Evolutionary conservation across 2,329 filamentous ascomycete genomes (phyloP).

Genomic region (Metarhizium humberi): DNA sequence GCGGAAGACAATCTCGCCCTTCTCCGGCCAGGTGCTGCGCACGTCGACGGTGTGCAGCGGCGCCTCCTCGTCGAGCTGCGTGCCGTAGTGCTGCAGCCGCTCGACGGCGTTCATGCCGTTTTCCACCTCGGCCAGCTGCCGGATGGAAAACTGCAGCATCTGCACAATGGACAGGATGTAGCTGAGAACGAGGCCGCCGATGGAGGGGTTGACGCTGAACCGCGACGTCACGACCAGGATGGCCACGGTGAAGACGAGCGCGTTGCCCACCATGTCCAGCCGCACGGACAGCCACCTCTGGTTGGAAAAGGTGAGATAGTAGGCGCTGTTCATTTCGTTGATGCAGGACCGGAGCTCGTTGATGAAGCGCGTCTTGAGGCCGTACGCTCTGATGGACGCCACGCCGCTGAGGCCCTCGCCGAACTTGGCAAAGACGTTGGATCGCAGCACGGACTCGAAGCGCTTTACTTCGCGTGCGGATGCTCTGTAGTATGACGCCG

Average conservation of each 20-base stretch:
- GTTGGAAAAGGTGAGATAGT: constrained; percentile 91
- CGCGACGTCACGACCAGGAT: constrained; percentile 88
- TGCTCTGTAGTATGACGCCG: constrained; percentile 78
- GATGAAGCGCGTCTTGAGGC: constrained; percentile 67
- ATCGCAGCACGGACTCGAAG: constrained; percentile 82
- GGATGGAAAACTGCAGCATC: constrained; percentile 91
- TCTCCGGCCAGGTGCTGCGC: constrained; percentile 70
- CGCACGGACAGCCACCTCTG: constrained; percentile 87
- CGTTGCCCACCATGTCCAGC: constrained; percentile 73
- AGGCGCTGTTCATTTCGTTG: constrained; percentile 88
- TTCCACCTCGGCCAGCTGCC: constrained; percentile 90
- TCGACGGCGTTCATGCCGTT: constrained; percentile 98
- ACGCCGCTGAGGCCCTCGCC: constrained; percentile 78
- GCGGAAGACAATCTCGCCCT: constrained; percentile 70
- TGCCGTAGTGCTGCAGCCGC: constrained; percentile 83
- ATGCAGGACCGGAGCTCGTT: constrained; percentile 60
- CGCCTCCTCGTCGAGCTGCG: constrained; percentile 78
- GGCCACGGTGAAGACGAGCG: constrained; percentile 78
- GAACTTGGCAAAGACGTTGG: constrained; percentile 82
- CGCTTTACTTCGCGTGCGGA: constrained; percentile 93
- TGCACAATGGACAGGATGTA: constrained; percentile 92
- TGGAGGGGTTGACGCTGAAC: constrained; percentile 76
- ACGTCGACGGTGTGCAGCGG: constrained; percentile 70
- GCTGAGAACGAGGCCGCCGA: constrained; percentile 77
- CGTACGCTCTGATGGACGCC: constrained; percentile 82